Percentiles rank a stretch among this genome's conserved stretches.
Conservation (phyloP, 306 rosid genomes). For the Cicer arietinum region DNA sequence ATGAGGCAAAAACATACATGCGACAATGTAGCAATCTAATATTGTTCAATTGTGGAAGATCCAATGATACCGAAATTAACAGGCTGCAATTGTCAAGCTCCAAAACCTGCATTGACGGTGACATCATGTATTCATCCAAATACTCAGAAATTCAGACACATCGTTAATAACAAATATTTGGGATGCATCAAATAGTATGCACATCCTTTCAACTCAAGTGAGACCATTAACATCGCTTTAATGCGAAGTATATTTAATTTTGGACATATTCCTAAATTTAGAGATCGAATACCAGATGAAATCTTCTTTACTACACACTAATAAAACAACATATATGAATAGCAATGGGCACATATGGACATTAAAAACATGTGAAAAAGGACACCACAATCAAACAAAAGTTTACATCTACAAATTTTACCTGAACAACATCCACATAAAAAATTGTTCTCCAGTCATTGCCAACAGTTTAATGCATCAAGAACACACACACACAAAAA, state of each 20-base stretch:
- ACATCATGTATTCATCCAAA: conserved; percentile 35
- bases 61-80: conserved; percentile 83
- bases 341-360: no score
- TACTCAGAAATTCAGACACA: conserved; percentile 9
- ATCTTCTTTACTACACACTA: no score
- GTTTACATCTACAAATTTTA: conserved; percentile 45
- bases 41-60: conserved; percentile 78
- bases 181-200: neutral
- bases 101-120: conserved; percentile 69
- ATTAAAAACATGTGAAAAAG: conserved; percentile 53
- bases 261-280: no score
- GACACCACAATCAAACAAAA: conserved; percentile 21
- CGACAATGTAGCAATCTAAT: conserved; percentile 97
- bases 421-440: conserved; percentile 91
- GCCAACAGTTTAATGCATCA: no score
- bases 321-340: no score
- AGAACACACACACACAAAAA: no score
- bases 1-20: conserved; percentile 62
- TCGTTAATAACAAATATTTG: conserved; percentile 29
- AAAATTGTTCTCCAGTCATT: conserved; percentile 42
- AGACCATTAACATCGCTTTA: no score
- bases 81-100: conserved; percentile 96
- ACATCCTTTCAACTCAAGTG: no score
- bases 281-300: no score
- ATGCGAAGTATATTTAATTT: no score